Base-by-base conservation (phyloP, 441 rosid genomes). In the Breynia disticha region DNA sequence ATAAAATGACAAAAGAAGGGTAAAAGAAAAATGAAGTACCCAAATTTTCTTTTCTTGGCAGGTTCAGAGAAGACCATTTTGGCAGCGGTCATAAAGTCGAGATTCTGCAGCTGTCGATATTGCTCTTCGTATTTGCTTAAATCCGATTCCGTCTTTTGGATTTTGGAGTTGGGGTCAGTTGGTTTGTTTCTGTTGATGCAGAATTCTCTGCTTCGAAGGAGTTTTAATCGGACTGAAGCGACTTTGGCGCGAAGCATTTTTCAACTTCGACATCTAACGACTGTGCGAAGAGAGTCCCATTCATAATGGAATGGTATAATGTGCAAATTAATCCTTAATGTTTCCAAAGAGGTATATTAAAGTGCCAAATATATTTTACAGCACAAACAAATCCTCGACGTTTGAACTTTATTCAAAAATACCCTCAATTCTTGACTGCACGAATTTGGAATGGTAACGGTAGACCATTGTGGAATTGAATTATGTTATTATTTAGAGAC, bases 1-100 rank as follows among this genome's bases (percentile, higher is more conserved):
- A n/a, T 22, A 16, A 46, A 11, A 45, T n/a, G 39, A n/a, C 10
- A 38, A 19, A 17, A 28, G 19, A 16, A 9, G 35, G 35, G 35
- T 28, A 28, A 28, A 1, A 7, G 19, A 11, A 37, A 10, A 24
- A 1, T 12, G 55, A 58, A 54, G 45, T 81, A 90, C 95, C 95
- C 95, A 54, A 85, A 81, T 54, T 83, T 74, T 62, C 70, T 76
- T 58, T 73, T 73, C 65, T 73, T 81, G 5, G 86, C 75, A 19
- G 79, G 76, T 15, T 59, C 68, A 52, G 77, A 67, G 78, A 85
- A 83, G 60, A 85, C 70, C 44, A 90, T 83, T 72, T 80, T 75
- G 35, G 88, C 69, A 28, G 96, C 88, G 7, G 83, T 77, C 59
- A 48, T 63, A 79, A 87, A 84, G 59, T 87, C 88, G 39, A 83